phyloP scores from a whole-genome alignment of 495 filamentous ascomycete species.

The Amniculicola lignicola region DNA sequence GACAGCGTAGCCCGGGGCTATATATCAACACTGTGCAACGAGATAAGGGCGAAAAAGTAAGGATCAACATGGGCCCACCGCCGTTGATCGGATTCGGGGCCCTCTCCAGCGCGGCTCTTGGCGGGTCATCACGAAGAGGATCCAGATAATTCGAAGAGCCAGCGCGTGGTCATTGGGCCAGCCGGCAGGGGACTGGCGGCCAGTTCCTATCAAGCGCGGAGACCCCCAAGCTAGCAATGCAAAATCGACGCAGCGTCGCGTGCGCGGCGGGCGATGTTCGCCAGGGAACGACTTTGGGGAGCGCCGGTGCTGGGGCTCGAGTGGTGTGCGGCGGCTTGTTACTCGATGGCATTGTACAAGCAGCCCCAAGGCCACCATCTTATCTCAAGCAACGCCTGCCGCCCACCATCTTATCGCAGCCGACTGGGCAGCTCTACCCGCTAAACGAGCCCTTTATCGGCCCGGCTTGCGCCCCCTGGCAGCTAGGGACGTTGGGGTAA shows the following conservation, averaged over 20 bases:
- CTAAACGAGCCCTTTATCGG: too few species aligned
- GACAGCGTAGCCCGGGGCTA: too few species aligned
- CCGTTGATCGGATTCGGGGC: background rate
- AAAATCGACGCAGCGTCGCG: constrained; percentile 7
- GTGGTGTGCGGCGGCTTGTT: constrained; percentile 5
- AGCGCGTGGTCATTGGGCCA: too few species aligned
- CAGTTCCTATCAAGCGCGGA: background rate
- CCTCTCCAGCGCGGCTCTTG: background rate
- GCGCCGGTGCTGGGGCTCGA: background rate
- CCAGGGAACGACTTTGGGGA: background rate
- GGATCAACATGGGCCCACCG: background rate
- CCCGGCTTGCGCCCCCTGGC: too few species aligned
- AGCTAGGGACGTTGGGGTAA: too few species aligned
- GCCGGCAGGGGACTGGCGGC: background rate
- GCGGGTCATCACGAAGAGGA: constrained; percentile 1
- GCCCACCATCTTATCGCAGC: background rate
- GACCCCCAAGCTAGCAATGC: background rate
- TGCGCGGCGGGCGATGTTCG: constrained; percentile 2
- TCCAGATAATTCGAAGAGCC: background rate
- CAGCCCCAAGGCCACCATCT: background rate
- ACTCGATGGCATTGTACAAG: constrained; percentile 10
- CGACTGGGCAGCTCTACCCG: background rate
- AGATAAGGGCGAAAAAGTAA: background rate
- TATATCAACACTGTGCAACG: too few species aligned
- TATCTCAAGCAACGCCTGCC: background rate